Percentiles rank a stretch among this genome's conserved stretches.
These are phyloP conservation scores for Lactifluus subvellereus DNA, from an alignment of 768 basidiomycete genomes.

Conservation along the genomic window DNA sequence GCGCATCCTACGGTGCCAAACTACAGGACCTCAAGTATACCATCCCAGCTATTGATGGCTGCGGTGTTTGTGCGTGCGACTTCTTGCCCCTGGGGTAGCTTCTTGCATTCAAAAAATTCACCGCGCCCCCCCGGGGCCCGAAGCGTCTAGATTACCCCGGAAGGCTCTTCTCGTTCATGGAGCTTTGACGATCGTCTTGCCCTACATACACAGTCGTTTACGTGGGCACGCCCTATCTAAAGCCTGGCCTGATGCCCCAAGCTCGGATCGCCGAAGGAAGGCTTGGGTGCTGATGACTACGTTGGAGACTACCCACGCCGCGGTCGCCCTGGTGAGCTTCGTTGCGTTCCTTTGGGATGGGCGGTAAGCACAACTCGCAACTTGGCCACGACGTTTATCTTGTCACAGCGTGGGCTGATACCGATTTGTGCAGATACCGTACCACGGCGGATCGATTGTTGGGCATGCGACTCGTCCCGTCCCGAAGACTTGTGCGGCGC, in stretches of 20 bases:
- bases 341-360: constrained; percentile 82
- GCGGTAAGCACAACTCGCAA: constrained; percentile 44
- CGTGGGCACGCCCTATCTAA: constrained; percentile 69
- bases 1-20: constrained; percentile 78
- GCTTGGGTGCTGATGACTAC: constrained; percentile 65
- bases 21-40: constrained; percentile 71
- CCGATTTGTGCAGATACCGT: constrained; percentile 57
- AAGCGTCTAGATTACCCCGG: constrained; percentile 64
- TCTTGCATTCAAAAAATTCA: neutral
- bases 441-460: constrained; percentile 77
- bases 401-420: neutral
- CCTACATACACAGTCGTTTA: constrained; percentile 73
- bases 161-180: constrained; percentile 61
- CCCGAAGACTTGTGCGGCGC: constrained; percentile 59
- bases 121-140: too few relatives aligned
- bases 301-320: constrained; percentile 60
- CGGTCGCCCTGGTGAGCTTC: constrained; percentile 68
- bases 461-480: constrained; percentile 65
- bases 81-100: constrained; percentile 9
- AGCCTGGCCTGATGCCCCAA: constrained; percentile 90
- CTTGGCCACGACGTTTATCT: neutral
- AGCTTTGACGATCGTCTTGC: constrained; percentile 63
- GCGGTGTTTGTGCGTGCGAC: constrained; percentile 20
- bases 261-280: constrained; percentile 64
- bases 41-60: constrained; percentile 23